Evolutionary conservation across 306 rosid genomes (phyloP), one percentile per base, ranked within the genome.

Genomic region (Prunus mira): DNA sequence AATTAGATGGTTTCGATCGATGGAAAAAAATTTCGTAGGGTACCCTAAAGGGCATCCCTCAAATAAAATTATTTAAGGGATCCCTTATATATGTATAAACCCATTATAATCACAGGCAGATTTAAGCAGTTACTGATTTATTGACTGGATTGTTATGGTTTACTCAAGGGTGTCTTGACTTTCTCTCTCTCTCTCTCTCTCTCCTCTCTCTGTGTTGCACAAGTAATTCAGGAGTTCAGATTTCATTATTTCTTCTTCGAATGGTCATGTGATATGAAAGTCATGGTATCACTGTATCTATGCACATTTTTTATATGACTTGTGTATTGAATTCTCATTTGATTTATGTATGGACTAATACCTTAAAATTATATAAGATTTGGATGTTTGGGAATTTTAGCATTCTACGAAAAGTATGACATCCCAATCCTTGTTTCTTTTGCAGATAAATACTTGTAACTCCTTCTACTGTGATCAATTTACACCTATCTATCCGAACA

Each of bases 401-500:
- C 71, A 54, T 70, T 78, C 45, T 51, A 57, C 13, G 0, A 4
- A 67, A 63, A 67, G 50, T 66, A 79, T 75, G 66, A 47, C n/a
- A 30, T 69, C 71, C 75, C 58, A 58, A 28, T 71, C 75, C 69
- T 58, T 46, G 32, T 78, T 78, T 81, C 54, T 73, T 76, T 77
- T 83, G 79, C 91, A 94, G 98, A 91, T 94, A 30, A 90, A 90
- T 86, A 94, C 98, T 68, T 94, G 98, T 73, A 94, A 94, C 71
- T 84, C 93, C 64, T 94, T 94, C 85, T 94, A 91, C 84, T 94
- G 98, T 69, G 98, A 94, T 79, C 86, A 88, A 43, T 94, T 94
- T 82, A 90, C 78, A 15, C 97, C 98, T 63, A 92, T 86, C 43
- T 94, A 86, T 78, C 97, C 96, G 57, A 81, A 87, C 72, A 91